Evolutionary conservation across 2,329 filamentous ascomycete species (phyloP).

Genomic region (Paraconiothyrium sp.): DNA sequence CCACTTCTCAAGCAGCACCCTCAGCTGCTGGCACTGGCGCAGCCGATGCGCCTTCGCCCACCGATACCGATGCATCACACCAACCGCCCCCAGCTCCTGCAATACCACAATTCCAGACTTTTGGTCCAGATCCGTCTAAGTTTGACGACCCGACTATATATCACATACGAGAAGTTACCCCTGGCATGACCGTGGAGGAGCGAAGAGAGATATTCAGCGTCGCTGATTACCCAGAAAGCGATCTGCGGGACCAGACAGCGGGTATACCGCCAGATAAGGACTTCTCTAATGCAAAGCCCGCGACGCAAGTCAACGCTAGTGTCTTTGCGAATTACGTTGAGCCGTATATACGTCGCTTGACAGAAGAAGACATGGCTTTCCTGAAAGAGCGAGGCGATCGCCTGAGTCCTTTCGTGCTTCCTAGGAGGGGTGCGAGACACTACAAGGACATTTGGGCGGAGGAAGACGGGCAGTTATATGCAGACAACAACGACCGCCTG

Average conservation of each 20-base stretch:
- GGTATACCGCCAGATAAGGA: constrained; percentile 93
- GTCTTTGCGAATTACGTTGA: constrained; percentile 95
- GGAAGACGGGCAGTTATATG: constrained; percentile 82
- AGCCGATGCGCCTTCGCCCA: constrained; percentile 71
- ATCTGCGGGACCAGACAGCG: constrained; percentile 85
- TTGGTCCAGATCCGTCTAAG: constrained; percentile 90
- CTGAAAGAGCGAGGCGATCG: constrained; percentile 88
- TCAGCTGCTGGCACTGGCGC: constrained; percentile 62
- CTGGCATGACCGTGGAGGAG: constrained; percentile 84
- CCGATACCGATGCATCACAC: constrained; percentile 64
- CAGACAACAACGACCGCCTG: constrained; percentile 74
- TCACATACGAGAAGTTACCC: constrained; percentile 80
- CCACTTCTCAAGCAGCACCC: constrained; percentile 55
- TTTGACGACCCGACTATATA: constrained; percentile 93
- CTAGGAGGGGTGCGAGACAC: constrained; percentile 81
- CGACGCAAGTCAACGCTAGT: constrained; percentile 90
- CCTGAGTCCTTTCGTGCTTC: constrained; percentile 83
- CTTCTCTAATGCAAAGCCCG: constrained; percentile 92
- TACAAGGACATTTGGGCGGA: constrained; percentile 94
- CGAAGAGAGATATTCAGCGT: constrained; percentile 90
- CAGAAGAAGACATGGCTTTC: constrained; percentile 94
- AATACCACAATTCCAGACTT: constrained; percentile 80
- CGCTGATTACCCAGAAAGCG: constrained; percentile 79
- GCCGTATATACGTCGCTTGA: constrained; percentile 87
- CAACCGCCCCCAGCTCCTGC: constrained; percentile 69